Base-by-base conservation (phyloP, 2,329 filamentous ascomycete species). In the Talaromyces sp. region DNA sequence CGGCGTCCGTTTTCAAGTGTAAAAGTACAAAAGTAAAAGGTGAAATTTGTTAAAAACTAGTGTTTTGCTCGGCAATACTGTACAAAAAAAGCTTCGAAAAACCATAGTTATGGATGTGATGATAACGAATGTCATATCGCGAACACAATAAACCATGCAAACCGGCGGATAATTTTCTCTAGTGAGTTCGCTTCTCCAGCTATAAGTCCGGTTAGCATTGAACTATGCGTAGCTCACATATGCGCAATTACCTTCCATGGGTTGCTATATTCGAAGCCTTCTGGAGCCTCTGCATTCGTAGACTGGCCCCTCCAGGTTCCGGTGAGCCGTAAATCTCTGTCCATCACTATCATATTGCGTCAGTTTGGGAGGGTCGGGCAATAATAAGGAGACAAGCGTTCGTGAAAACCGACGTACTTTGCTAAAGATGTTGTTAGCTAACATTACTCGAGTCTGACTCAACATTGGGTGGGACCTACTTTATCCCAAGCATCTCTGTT, bases 231-330 rank as follows among this genome's bases (percentile, higher is more conserved):
- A 25, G 25, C 6, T 11, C 19, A 10, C 25, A 27, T 19, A 13
- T 42, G 27, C 30, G 49, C 62, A 72, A 81, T 62, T 81, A 88
- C 85, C 81, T 83, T 85, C 86, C 86, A 88, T 65, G 84, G 83
- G 75, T 87, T 87, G 82, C 83, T 88, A 70, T 88, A 72, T 75
- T 88, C 85, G 76, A 88, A 88, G 63, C 85, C 85, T 61, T 78
- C 74, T 30, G 85, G 85, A 32, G 86, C 86, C 62, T 77, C 74
- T 54, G 81, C 77, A 65, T 80, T 83, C 74, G 85, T 84, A 61
- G 84, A 84, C 72, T 88, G 86, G 63, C 84, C 85, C 75, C 86
- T 79, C 69, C 82, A 70, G 65, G 79, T 82, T 59, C 86, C 86
- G 47, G 86, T 88, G 68, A 88, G 78, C 65, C 86, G 77, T 70